Evolutionary conservation across 1,284 basidiomycete species (phyloP).

Genomic region (Ceratobasidium sp.): DNA sequence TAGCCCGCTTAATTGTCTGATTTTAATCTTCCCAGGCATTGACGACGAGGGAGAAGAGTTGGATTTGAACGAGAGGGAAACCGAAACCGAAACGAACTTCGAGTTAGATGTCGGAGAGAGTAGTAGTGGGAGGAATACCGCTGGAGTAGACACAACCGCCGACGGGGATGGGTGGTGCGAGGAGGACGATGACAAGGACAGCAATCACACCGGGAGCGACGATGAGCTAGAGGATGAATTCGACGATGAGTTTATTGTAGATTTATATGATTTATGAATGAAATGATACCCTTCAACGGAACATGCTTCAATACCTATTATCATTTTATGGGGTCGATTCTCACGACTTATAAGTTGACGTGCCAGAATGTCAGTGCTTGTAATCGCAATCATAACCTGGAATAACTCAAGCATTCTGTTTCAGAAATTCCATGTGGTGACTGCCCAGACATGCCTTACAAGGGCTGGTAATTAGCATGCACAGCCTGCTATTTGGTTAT

Average conservation of each 20-base stretch:
- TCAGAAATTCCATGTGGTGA: not conserved
- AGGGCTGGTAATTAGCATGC: not conserved
- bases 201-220: not conserved
- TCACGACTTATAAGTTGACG: too few species aligned
- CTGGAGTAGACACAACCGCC: too few species aligned
- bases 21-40: not conserved
- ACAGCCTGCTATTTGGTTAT: not conserved
- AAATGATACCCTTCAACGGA: not conserved
- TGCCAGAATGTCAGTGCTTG: too few species aligned
- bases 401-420: too few species aligned
- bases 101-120: too few species aligned
- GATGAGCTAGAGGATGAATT: not conserved
- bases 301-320: not conserved
- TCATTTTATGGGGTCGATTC: not conserved
- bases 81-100: too few species aligned
- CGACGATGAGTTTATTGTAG: constrained; percentile 32
- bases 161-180: not conserved
- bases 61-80: too few species aligned
- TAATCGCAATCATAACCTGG: too few species aligned
- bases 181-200: not conserved
- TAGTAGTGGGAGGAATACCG: too few species aligned
- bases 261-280: constrained; percentile 15
- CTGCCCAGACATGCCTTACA: not conserved
- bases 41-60: too few species aligned
- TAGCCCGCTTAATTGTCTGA: too few species aligned